These are phyloP conservation scores for Brettanomyces nanus DNA, from an alignment of 805 yeast species.

Conservation along the genomic window DNA sequence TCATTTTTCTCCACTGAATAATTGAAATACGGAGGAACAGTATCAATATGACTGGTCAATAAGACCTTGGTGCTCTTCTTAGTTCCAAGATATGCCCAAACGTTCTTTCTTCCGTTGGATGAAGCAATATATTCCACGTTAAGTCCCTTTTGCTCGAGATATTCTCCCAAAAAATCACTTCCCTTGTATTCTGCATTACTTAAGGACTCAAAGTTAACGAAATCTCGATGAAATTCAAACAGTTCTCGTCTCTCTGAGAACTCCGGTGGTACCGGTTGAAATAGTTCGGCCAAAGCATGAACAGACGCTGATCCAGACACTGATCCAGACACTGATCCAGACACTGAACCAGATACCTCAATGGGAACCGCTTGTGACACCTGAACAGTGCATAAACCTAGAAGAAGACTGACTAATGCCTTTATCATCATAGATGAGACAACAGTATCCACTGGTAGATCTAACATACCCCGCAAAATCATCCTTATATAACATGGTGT, in stretches of 20 bases:
- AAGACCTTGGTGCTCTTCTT: slow-evolving; percentile 36
- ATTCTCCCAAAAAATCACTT: slow-evolving; percentile 30
- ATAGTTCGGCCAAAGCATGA: too few species aligned
- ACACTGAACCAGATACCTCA: too few species aligned
- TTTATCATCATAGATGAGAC: too few species aligned
- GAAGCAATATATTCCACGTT: slow-evolving; percentile 38
- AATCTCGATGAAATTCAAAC: slow-evolving; percentile 26
- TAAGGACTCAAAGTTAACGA: slow-evolving; percentile 29
- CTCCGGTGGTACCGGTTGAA: slow-evolving; percentile 9
- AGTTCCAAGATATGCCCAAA: slow-evolving; percentile 48
- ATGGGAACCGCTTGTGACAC: too few species aligned
- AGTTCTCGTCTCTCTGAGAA: slow-evolving; percentile 8
- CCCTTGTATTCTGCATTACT: slow-evolving; percentile 30
- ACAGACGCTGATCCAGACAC: too few species aligned
- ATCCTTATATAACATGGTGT: too few species aligned
- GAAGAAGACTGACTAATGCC: too few species aligned
- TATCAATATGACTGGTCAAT: slow-evolving; percentile 60
- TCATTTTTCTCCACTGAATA: slow-evolving; percentile 29
- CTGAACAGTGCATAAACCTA: too few species aligned
- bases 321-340: too few species aligned
- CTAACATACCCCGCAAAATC: too few species aligned
- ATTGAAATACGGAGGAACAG: slow-evolving; percentile 60
- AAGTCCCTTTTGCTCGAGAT: slow-evolving; percentile 35
- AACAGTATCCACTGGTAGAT: too few species aligned
- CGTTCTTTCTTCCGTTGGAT: slow-evolving; percentile 19